Conservation (phyloP, 1,284 basidiomycete species). For the Puccinia brachypodii region DNA sequence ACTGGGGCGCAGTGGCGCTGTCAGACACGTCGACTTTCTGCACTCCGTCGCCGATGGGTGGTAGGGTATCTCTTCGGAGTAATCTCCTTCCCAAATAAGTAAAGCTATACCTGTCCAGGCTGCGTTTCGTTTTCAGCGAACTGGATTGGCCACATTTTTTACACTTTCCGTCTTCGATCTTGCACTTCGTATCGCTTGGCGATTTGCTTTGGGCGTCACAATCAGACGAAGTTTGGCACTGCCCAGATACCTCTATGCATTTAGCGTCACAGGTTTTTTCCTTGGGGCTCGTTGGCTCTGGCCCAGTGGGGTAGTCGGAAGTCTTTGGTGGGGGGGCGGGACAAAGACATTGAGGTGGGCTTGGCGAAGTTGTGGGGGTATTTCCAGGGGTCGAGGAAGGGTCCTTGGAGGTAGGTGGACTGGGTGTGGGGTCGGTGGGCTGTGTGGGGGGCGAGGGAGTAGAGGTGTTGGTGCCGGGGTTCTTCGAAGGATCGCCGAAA, state of each 20-base stretch:
- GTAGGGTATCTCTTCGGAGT: neutral
- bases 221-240: constrained; percentile 35
- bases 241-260: constrained; percentile 44
- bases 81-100: neutral
- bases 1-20: neutral
- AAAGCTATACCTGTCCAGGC: neutral
- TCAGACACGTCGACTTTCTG: neutral
- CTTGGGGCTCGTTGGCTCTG: constrained; percentile 8
- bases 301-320: constrained; percentile 19
- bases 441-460: neutral
- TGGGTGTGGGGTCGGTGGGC: neutral
- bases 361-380: neutral
- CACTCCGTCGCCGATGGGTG: neutral
- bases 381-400: neutral
- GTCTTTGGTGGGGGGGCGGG: neutral
- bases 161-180: constrained; percentile 42
- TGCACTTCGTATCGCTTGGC: constrained; percentile 36
- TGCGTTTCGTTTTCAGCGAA: neutral
- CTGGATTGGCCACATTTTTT: constrained; percentile 35
- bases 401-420: neutral
- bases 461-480: neutral
- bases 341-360: neutral
- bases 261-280: constrained; percentile 32
- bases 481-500: neutral
- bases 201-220: constrained; percentile 38